These are phyloP conservation scores for Backusella parvicylindrica DNA, from an alignment of 192 early-diverging fungal genomes.

Conservation along the genomic window DNA sequence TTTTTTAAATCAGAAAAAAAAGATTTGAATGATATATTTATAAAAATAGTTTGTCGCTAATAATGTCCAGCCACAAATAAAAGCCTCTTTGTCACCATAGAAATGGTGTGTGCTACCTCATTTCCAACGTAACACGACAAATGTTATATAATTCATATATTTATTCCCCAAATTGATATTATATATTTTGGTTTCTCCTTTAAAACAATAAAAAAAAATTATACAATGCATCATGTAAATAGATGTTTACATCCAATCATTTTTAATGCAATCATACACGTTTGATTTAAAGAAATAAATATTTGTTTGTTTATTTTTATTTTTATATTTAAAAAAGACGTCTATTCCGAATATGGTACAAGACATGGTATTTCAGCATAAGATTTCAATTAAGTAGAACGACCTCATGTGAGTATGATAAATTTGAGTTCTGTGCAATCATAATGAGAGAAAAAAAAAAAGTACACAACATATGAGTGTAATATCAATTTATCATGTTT, in stretches of 20 bases:
- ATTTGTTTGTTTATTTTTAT: conserved; percentile 1
- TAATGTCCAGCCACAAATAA: background rate
- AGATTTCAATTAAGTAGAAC: background rate
- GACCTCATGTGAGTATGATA: background rate
- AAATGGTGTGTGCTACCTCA: background rate
- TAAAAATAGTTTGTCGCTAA: background rate
- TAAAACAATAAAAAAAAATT: background rate
- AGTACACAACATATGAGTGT: background rate
- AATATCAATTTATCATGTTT: background rate
- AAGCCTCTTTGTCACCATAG: background rate
- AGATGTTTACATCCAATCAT: background rate
- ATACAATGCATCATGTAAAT: background rate
- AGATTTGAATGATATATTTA: background rate
- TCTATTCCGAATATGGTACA: background rate
- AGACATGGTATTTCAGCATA: background rate
- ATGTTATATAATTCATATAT: background rate
- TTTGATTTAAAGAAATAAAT: background rate
- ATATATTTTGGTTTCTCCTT: background rate
- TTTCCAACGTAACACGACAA: background rate
- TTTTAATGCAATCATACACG: background rate
- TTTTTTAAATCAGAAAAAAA: background rate
- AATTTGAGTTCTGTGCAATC: background rate
- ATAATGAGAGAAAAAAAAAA: background rate
- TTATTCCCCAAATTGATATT: background rate
- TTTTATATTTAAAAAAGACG: background rate